phyloP scores from a whole-genome alignment of 768 basidiomycete genomes.

The Calvatia gigantea region DNA sequence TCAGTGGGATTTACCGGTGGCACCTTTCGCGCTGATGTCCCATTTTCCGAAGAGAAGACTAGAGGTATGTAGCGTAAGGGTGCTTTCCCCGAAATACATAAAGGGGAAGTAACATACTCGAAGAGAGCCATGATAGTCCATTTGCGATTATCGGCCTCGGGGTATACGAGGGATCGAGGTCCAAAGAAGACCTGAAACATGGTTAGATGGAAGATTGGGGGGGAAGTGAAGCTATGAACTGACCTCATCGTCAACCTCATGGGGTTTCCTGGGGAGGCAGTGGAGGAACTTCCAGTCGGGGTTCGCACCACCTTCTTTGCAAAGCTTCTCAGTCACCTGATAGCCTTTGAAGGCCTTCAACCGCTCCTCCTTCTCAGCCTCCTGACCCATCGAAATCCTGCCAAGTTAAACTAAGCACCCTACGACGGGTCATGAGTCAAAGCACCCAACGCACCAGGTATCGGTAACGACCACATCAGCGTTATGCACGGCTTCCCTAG shows the following conservation, averaged over 20 bases:
- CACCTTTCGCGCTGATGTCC: conserved; percentile 24
- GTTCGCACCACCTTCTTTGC: conserved; percentile 76
- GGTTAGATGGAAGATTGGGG: not conserved
- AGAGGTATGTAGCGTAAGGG: conserved; percentile 13
- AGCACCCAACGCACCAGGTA: conserved; percentile 68
- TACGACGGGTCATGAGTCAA: no score
- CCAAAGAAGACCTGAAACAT: conserved; percentile 82
- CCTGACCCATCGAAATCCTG: conserved; percentile 99
- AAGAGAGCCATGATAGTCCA: conserved; percentile 95
- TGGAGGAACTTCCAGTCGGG: conserved; percentile 94
- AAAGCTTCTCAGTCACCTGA: conserved; percentile 89
- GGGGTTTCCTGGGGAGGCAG: conserved; percentile 86
- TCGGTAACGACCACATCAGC: conserved; percentile 98
- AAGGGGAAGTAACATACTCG: conserved; percentile 56
- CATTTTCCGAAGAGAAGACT: conserved; percentile 48
- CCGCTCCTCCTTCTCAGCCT: conserved; percentile 86
- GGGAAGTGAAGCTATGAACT: not conserved
- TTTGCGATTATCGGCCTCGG: conserved; percentile 93
- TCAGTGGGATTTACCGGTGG: no score
- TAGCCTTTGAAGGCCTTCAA: conserved; percentile 86
- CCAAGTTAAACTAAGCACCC: no score
- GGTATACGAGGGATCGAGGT: conserved; percentile 86
- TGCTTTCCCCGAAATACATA: conserved; percentile 17
- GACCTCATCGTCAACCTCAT: conserved; percentile 96
- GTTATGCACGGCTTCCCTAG: conserved; percentile 80